Conservation (phyloP, 169 alveolate genomes). For the Babesia sp. region DNA sequence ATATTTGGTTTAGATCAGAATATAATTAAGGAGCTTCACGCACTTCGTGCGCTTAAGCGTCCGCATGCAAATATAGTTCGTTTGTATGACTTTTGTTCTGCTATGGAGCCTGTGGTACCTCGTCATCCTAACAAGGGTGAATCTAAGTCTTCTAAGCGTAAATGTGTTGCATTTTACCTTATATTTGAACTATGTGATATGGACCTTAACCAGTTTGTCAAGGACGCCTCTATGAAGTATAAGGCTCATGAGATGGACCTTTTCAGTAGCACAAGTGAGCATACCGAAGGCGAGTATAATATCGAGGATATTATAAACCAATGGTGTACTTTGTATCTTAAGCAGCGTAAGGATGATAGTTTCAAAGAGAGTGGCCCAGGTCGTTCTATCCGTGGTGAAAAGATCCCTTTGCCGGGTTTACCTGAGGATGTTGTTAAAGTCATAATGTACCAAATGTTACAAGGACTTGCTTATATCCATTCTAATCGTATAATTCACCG, state of each 20-base stretch:
- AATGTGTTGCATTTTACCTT: conserved; percentile 58
- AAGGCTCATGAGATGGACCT: conserved; percentile 58
- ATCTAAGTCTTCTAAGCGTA: conserved; percentile 14
- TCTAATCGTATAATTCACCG: conserved; percentile 75
- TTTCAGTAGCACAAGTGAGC: conserved; percentile 30
- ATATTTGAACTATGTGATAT: conserved; percentile 69
- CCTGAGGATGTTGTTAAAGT: conserved; percentile 74
- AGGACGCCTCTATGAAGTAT: conserved; percentile 32
- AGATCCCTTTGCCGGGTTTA: conserved; percentile 72
- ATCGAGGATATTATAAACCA: conserved; percentile 59
- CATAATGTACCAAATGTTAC: conserved; percentile 74
- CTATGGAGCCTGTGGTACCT: conserved; percentile 41
- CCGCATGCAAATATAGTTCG: conserved; percentile 66
- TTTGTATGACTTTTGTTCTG: conserved; percentile 68
- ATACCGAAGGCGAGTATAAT: conserved; percentile 43
- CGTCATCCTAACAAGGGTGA: not conserved
- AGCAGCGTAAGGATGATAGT: conserved; percentile 25
- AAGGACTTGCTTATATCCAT: conserved; percentile 73
- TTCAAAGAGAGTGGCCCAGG: conserved; percentile 2
- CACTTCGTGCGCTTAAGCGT: conserved; percentile 56
- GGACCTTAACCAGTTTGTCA: conserved; percentile 63
- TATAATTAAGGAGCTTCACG: conserved; percentile 68
- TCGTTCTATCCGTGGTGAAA: conserved; percentile 1
- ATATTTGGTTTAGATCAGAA: conserved; percentile 70
- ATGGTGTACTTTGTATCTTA: conserved; percentile 50